Evolutionary conservation across 768 basidiomycete species (phyloP).

Genomic region (Phylloporus sp.): DNA sequence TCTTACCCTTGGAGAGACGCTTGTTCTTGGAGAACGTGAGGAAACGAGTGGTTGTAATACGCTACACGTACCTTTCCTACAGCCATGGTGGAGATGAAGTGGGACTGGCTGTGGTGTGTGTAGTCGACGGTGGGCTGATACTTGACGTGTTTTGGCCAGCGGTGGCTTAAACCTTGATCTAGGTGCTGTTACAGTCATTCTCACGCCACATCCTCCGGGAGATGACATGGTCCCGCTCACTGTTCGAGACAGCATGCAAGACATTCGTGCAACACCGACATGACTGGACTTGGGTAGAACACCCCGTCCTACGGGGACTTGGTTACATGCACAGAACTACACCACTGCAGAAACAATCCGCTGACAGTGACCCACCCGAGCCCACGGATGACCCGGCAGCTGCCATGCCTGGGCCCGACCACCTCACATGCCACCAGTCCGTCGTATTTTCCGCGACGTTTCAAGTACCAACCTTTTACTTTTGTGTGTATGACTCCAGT

Average conservation of each 20-base stretch:
- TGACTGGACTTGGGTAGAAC: constrained; percentile 64
- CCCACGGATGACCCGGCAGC: constrained; percentile 39
- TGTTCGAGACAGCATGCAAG: constrained; percentile 61
- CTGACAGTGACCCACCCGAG: constrained; percentile 15
- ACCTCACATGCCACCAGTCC: constrained; percentile 55
- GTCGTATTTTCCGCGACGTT: constrained; percentile 77
- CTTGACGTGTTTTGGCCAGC: constrained; percentile 10
- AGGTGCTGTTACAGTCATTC: constrained; percentile 37
- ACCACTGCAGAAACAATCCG: constrained; percentile 15
- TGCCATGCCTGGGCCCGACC: constrained; percentile 25
- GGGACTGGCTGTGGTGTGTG: constrained; percentile 44
- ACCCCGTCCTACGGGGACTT: constrained; percentile 42
- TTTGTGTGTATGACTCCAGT: constrained; percentile 67
- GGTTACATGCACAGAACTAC: constrained; percentile 47
- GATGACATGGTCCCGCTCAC: constrained; percentile 44
- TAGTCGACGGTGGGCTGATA: constrained; percentile 12
- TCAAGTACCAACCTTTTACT: constrained; percentile 81
- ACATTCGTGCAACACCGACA: constrained; percentile 40
- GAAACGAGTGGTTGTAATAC: neutral
- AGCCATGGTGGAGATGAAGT: constrained; percentile 62
- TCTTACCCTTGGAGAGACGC: constrained; percentile 96
- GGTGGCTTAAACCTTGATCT: constrained; percentile 64
- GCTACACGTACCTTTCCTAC: constrained; percentile 72
- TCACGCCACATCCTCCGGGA: constrained; percentile 34
- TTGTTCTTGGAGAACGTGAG: constrained; percentile 67